Base-by-base conservation (phyloP, 2,329 filamentous ascomycete genomes). In the Diaporthe sp. region DNA sequence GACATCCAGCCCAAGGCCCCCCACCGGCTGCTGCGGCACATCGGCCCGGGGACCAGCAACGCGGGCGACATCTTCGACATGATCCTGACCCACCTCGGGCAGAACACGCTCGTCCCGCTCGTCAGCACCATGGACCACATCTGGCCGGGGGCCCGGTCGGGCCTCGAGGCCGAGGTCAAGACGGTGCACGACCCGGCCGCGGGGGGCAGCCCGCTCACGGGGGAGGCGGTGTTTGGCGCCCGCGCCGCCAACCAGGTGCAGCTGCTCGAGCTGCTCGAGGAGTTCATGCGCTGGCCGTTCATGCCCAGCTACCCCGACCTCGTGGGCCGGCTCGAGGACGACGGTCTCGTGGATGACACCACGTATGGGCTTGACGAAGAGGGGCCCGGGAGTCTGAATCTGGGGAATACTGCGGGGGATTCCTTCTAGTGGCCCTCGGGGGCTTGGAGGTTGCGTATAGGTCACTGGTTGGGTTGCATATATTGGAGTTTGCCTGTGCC, bases 221-320 rank as follows among this genome's bases (percentile, higher is more conserved):
- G 85, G 4, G 77, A 83, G 17, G 83, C 84, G 2, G 82, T 85
- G 71, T 70, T 92, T 44, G 80, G 81, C 0, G 83, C 87, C 7
- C 82, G 91, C 6, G 80, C 82, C 35, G 77, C 94, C 73, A 90
- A 88, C 56, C 81, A 85, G 77, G 78, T 80, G 19, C 91, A 93
- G 84, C 85, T 91, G 80, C 80, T 85, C 25, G 89, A 92, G 75
- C 82, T 94, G 22, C 75, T 91, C 6, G 85, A 89, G 76, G 87
- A 88, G 0, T 94, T 90, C 86, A 85, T 90, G 81, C 83, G 87
- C 68, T 94, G 92, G 92, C 92, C 92, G 0, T 94, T 93, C 77
- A 82, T 83, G 3, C 91, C 91, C 1, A 77, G 79, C 3, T 88
- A 88, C 75, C 58, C 81, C 8, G 84, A 89, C 74, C 81, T 91